phyloP scores from a whole-genome alignment of 768 basidiomycete species.

The Amanita pseudoporphyria region DNA sequence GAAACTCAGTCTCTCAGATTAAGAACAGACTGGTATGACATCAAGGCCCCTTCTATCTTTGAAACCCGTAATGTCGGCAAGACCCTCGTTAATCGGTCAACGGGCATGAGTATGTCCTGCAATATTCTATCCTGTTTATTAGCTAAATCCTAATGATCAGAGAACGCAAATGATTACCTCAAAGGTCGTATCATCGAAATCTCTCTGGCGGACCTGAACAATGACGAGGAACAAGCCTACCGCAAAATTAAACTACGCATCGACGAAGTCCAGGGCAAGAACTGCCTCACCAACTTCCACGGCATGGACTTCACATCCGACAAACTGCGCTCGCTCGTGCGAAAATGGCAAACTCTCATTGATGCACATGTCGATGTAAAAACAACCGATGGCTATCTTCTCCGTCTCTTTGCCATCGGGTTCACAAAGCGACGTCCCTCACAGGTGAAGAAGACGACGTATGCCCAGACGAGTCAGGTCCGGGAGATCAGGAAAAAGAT shows the following conservation, averaged over 20 bases:
- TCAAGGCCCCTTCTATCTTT: conserved; percentile 97
- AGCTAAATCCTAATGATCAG: conserved; percentile 28
- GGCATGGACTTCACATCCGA: conserved; percentile 99
- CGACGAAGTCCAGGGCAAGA: conserved; percentile 96
- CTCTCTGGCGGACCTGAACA: conserved; percentile 95
- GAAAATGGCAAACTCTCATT: conserved; percentile 99
- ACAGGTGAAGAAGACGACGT: conserved; percentile 99
- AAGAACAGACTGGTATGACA: conserved; percentile 92
- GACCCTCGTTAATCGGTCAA: conserved; percentile 96
- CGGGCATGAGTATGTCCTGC: conserved; percentile 82
- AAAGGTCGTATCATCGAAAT: conserved; percentile 96
- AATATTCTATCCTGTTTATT: background rate
- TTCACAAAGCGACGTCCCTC: conserved; percentile 96
- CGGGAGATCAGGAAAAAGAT: conserved; percentile 99
- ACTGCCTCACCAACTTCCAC: conserved; percentile 99
- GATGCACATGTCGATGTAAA: conserved; percentile 99
- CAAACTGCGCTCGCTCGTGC: conserved; percentile 98
- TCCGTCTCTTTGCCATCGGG: conserved; percentile 97
- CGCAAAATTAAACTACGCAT: conserved; percentile 98
- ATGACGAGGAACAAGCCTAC: conserved; percentile 99
- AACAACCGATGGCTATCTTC: conserved; percentile 98
- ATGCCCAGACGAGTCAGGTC: conserved; percentile 91
- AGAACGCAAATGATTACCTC: conserved; percentile 97
- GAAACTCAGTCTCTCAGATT: conserved; percentile 6
- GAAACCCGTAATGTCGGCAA: conserved; percentile 96